Conservation (phyloP, 441 rosid genomes). For the Populus hybrid region DNA sequence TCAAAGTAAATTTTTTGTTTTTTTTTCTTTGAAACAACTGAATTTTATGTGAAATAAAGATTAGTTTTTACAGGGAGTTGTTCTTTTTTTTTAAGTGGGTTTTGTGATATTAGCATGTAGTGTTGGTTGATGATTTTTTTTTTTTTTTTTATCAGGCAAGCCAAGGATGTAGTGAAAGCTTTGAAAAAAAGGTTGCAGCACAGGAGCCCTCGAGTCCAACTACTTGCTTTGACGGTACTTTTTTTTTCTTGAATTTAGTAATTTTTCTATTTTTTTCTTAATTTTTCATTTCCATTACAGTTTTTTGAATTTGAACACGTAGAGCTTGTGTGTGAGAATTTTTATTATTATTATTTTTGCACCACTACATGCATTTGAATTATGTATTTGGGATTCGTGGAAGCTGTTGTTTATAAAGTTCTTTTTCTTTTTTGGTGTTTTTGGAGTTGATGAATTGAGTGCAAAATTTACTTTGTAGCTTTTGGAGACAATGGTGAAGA, state of each 20-base stretch:
- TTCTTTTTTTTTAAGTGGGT: too few relatives aligned
- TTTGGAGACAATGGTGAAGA: conserved; percentile 94
- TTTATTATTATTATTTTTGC: background rate
- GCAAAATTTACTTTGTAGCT: conserved; percentile 44
- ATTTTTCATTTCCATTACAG: too few relatives aligned
- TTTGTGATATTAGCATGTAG: background rate
- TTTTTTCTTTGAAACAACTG: too few relatives aligned
- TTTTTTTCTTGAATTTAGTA: background rate
- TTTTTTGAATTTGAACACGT: background rate
- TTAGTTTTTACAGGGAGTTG: too few relatives aligned
- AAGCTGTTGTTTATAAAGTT: background rate
- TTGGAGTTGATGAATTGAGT: background rate
- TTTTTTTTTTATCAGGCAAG: conserved; percentile 55
- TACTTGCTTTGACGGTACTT: conserved; percentile 84
- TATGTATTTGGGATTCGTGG: background rate
- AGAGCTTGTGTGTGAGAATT: too few relatives aligned
- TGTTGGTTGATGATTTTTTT: background rate
- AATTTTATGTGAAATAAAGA: background rate
- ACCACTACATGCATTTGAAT: background rate
- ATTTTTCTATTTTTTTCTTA: background rate
- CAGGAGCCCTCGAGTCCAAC: conserved; percentile 74
- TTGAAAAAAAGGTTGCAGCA: conserved; percentile 87
- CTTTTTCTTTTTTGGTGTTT: background rate
- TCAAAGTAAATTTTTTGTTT: background rate
- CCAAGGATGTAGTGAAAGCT: conserved; percentile 92